phyloP scores from a whole-genome alignment of 441 rosid genomes.

The Raphanus hybrid region DNA sequence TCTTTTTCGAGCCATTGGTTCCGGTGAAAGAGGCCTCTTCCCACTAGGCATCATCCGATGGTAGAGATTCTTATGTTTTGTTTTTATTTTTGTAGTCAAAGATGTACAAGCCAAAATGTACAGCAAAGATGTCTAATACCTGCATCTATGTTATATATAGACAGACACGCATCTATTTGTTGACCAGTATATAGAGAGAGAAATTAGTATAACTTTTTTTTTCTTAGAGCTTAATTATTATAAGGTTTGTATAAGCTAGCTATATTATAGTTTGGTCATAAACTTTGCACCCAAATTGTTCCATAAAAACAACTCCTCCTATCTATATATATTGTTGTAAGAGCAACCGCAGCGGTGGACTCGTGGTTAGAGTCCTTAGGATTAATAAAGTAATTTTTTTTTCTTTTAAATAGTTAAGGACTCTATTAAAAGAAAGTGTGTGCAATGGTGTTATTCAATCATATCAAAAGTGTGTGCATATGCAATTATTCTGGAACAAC shows the following conservation, averaged over 20 bases:
- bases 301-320: not conserved
- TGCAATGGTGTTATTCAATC: no score
- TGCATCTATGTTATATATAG: conserved; percentile 29
- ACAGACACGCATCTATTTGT: conserved; percentile 37
- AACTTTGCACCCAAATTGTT: not conserved
- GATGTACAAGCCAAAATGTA: conserved; percentile 24
- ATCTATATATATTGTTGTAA: not conserved
- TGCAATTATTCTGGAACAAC: no score
- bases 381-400: no score
- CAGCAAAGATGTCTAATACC: conserved; percentile 27
- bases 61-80: not conserved
- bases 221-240: not conserved
- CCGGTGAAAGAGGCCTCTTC: conserved; percentile 41
- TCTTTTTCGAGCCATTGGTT: conserved; percentile 28
- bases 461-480: no score
- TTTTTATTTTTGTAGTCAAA: conserved; percentile 31
- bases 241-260: not conserved
- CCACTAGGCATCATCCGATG: conserved; percentile 40
- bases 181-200: conserved; percentile 28
- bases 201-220: not conserved
- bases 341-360: no score
- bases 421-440: no score
- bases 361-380: no score
- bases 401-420: no score
- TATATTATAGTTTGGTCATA: conserved; percentile 7